A percentile compares a stretch with the other conserved stretches of the same genome.
These are phyloP conservation scores for Blastobotrys peoriensis DNA, from an alignment of 805 yeast species.

Conservation along the genomic window DNA sequence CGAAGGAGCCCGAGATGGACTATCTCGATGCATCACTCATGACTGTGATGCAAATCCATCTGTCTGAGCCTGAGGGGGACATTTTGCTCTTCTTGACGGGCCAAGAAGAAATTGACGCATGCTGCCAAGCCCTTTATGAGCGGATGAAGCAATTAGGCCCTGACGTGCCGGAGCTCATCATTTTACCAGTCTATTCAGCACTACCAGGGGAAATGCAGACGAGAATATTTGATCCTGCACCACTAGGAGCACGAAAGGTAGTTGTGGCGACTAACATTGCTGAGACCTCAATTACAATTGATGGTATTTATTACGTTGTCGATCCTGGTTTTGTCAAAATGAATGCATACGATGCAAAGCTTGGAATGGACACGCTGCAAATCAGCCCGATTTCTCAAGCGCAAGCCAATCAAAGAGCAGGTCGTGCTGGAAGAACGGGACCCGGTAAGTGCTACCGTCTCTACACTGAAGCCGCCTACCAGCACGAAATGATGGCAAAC, in stretches of 20 bases:
- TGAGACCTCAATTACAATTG: slow-evolving; percentile 92
- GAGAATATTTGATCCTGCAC: slow-evolving; percentile 82
- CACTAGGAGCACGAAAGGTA: slow-evolving; percentile 70
- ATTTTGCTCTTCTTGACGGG: slow-evolving; percentile 89
- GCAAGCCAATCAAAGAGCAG: slow-evolving; percentile 93
- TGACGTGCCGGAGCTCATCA: slow-evolving; percentile 51
- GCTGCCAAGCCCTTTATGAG: slow-evolving; percentile 67
- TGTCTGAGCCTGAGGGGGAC: slow-evolving; percentile 58
- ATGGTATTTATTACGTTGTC: slow-evolving; percentile 90
- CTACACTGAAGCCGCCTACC: slow-evolving; percentile 77
- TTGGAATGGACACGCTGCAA: slow-evolving; percentile 82
- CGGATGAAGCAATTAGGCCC: slow-evolving; percentile 61
- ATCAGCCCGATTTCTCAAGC: slow-evolving; percentile 91
- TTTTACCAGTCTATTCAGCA: slow-evolving; percentile 88
- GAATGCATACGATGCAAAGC: slow-evolving; percentile 77
- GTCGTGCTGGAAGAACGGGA: slow-evolving; percentile 97
- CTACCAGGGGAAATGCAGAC: slow-evolving; percentile 80
- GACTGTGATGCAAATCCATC: slow-evolving; percentile 82
- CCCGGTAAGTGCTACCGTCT: slow-evolving; percentile 93
- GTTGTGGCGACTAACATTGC: slow-evolving; percentile 96
- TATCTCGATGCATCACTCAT: slow-evolving; percentile 85
- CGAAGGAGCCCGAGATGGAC: slow-evolving; percentile 84
- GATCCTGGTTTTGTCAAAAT: slow-evolving; percentile 96
- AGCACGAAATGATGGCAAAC: slow-evolving; percentile 67
- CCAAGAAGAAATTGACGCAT: slow-evolving; percentile 88